These are phyloP conservation scores for Adansonia grandidieri DNA, from an alignment of 441 rosid species.

Conservation along the genomic window DNA sequence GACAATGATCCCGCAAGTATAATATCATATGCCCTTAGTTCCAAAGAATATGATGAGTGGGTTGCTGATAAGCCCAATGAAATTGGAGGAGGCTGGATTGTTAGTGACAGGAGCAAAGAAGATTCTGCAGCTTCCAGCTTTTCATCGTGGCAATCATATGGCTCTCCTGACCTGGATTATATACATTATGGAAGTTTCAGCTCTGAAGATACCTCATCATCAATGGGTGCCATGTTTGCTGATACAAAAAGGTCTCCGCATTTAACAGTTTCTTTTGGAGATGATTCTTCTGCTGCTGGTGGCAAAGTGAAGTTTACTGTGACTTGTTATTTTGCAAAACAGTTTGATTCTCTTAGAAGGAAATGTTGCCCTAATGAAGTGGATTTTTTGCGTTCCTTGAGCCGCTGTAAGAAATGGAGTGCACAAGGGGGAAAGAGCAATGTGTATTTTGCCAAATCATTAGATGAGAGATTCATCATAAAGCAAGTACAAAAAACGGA, in stretches of 20 bases:
- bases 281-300: slow-evolving; percentile 57
- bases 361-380: slow-evolving; percentile 79
- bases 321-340: slow-evolving; percentile 84
- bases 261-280: slow-evolving; percentile 67
- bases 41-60: slow-evolving; percentile 81
- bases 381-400: slow-evolving; percentile 81
- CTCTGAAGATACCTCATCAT: slow-evolving; percentile 55
- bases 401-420: slow-evolving; percentile 85
- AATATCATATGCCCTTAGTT: slow-evolving; percentile 81
- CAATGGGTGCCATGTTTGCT: slow-evolving; percentile 41
- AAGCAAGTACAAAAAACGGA: slow-evolving; percentile 88
- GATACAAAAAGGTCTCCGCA: slow-evolving; percentile 76
- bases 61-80: slow-evolving; percentile 53
- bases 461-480: slow-evolving; percentile 91
- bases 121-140: slow-evolving; percentile 56
- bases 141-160: slow-evolving; percentile 71
- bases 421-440: slow-evolving; percentile 99
- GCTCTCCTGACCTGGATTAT: slow-evolving; percentile 65
- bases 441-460: slow-evolving; percentile 86
- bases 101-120: slow-evolving; percentile 41
- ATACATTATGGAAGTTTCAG: slow-evolving; percentile 55
- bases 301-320: slow-evolving; percentile 83
- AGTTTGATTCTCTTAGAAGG: slow-evolving; percentile 78
- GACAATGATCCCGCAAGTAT: slow-evolving; percentile 88
- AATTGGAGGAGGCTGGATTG: slow-evolving; percentile 45